phyloP scores from a whole-genome alignment of 2,329 filamentous ascomycete genomes.

The Exophiala phaeomuriformis region DNA sequence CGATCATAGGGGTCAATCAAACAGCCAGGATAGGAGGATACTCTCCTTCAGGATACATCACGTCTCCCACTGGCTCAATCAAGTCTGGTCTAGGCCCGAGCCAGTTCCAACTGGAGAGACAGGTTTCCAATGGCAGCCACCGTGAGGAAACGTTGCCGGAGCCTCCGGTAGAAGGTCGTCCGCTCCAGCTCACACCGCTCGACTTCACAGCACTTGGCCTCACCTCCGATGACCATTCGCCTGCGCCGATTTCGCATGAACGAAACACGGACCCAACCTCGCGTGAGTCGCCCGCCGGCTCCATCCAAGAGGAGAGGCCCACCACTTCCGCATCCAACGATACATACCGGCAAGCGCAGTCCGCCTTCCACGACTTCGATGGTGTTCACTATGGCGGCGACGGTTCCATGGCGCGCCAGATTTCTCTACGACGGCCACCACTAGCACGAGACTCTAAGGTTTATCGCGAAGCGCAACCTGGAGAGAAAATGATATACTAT shows the following conservation, averaged over 20 bases:
- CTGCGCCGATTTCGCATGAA: constrained; percentile 19
- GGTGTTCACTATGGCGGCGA: constrained; percentile 40
- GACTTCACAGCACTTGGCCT: constrained; percentile 17
- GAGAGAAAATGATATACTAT: constrained; percentile 84
- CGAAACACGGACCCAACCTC: constrained; percentile 4
- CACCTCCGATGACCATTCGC: constrained; percentile 16
- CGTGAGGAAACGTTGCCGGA: constrained; percentile 36
- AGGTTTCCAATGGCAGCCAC: constrained; percentile 34
- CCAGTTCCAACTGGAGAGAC: constrained; percentile 32
- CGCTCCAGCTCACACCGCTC: not conserved
- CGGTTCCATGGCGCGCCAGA: constrained; percentile 28
- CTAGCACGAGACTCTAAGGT: constrained; percentile 35
- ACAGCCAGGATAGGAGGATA: constrained; percentile 37
- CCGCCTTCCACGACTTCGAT: constrained; percentile 44
- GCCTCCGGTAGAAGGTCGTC: constrained; percentile 33
- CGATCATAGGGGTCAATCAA: constrained; percentile 33
- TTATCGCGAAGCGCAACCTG: constrained; percentile 45
- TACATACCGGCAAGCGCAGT: constrained; percentile 38
- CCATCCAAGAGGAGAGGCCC: constrained; percentile 29
- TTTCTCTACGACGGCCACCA: constrained; percentile 37
- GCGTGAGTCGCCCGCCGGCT: constrained; percentile 6
- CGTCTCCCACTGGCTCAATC: constrained; percentile 39
- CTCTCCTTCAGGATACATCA: constrained; percentile 34
- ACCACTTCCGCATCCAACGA: constrained; percentile 39
- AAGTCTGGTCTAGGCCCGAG: constrained; percentile 31